phyloP scores from a whole-genome alignment of 2,329 filamentous ascomycete species.

The Lasiodiplodia sp. region DNA sequence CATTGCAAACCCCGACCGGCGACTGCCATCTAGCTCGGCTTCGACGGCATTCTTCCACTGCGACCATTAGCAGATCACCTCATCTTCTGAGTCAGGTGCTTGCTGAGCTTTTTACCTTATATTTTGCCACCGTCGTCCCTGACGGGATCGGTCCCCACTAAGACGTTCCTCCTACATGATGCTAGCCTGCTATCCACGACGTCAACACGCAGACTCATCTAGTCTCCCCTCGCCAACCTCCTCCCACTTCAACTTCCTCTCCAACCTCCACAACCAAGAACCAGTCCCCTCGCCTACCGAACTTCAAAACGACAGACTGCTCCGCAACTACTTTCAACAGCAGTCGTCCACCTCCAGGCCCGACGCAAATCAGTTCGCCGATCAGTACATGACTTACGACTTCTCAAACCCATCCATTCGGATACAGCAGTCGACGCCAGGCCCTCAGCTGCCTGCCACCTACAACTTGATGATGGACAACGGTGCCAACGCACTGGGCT shows the following conservation, averaged over 20 bases:
- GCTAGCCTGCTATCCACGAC: conserved; percentile 30
- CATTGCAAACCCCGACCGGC: conserved; percentile 13
- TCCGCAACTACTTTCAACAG: conserved; percentile 26
- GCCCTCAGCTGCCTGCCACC: conserved; percentile 41
- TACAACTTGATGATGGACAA: conserved; percentile 44
- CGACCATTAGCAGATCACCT: conserved; percentile 26
- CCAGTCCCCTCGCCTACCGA: conserved; percentile 22
- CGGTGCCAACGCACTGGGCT: conserved; percentile 40
- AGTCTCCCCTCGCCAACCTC: conserved; percentile 17
- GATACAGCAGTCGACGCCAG: conserved; percentile 51
- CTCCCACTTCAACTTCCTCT: conserved; percentile 27
- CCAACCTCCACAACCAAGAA: conserved; percentile 22
- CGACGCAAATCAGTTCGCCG: conserved; percentile 18
- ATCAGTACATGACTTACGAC: conserved; percentile 35
- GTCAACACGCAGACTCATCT: conserved; percentile 17
- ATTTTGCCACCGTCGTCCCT: conserved; percentile 31
- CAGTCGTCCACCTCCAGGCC: conserved; percentile 2
- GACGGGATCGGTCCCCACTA: conserved; percentile 29
- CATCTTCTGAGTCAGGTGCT: conserved; percentile 26
- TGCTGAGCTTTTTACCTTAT: conserved; percentile 24
- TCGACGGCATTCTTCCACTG: conserved; percentile 29
- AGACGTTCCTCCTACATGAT: conserved; percentile 28
- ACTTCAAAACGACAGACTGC: conserved; percentile 12
- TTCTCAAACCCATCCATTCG: conserved; percentile 48
- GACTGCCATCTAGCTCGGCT: conserved; percentile 8